A percentile compares a stretch with the other conserved stretches of the same genome.
Conservation (phyloP, 768 basidiomycete genomes). For the Mycena filopes region DNA sequence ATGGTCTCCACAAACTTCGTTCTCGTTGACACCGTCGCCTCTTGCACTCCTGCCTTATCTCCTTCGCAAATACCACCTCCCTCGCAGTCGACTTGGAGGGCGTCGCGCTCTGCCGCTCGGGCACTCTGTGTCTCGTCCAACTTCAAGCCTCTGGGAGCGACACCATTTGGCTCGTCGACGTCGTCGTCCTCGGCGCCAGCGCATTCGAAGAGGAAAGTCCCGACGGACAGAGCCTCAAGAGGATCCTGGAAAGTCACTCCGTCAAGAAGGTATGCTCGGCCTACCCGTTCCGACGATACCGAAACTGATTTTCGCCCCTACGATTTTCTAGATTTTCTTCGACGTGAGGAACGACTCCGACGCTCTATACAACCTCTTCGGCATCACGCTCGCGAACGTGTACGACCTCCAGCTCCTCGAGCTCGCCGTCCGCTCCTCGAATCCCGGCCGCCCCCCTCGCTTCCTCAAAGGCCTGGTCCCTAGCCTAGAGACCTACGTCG, state of each 20-base stretch:
- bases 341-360: constrained; percentile 50
- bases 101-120: constrained; percentile 44
- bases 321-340: constrained; percentile 41
- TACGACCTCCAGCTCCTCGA: constrained; percentile 49
- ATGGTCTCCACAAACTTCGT: constrained; percentile 8
- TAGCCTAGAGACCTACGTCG: constrained; percentile 39
- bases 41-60: constrained; percentile 17
- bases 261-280: constrained; percentile 37
- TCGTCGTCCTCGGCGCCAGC: constrained; percentile 40
- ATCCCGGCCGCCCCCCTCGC: constrained; percentile 25
- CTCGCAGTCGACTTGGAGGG: constrained; percentile 52
- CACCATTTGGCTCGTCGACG: constrained; percentile 48
- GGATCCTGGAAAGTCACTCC: constrained; percentile 34
- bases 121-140: constrained; percentile 45
- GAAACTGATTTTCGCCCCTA: background rate
- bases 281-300: background rate
- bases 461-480: constrained; percentile 40
- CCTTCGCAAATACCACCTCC: constrained; percentile 11
- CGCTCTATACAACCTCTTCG: constrained; percentile 43
- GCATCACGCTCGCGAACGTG: constrained; percentile 40
- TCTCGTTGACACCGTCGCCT: constrained; percentile 27
- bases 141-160: constrained; percentile 39
- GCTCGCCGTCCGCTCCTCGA: constrained; percentile 40
- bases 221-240: constrained; percentile 37
- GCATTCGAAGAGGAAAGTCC: constrained; percentile 42